A percentile compares a stretch with the other conserved stretches of the same genome.
These are phyloP conservation scores for Carex kokanica DNA, from an alignment of 176 grass and related monocot genomes.

Conservation along the genomic window DNA sequence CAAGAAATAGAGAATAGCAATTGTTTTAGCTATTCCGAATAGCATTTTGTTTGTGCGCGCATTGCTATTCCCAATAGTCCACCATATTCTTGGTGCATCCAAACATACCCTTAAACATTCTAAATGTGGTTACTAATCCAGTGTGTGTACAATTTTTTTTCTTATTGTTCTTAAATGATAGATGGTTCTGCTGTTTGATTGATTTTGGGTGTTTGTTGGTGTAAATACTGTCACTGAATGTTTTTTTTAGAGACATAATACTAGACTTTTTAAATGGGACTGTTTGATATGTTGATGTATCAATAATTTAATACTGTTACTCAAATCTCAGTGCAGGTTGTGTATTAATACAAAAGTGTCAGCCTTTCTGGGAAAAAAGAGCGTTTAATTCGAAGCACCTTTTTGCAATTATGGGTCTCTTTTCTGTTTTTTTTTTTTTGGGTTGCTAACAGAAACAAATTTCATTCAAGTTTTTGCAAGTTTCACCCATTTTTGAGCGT, in stretches of 20 bases:
- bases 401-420: background rate
- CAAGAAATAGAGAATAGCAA: too few species aligned
- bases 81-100: too few species aligned
- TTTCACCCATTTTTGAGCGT: background rate
- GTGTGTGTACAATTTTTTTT: background rate
- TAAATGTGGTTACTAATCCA: background rate
- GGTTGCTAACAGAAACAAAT: background rate
- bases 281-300: conserved; percentile 1
- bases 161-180: background rate
- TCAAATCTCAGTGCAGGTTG: background rate
- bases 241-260: background rate
- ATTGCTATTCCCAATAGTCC: too few species aligned
- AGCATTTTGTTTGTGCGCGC: too few species aligned
- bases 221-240: background rate
- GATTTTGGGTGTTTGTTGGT: background rate
- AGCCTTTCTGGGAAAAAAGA: background rate
- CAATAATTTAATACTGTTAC: background rate
- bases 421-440: background rate
- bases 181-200: background rate
- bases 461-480: background rate
- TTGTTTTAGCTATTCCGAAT: too few species aligned
- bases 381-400: background rate
- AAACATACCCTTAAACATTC: background rate
- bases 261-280: background rate
- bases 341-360: background rate